phyloP scores from a whole-genome alignment of 2,329 filamentous ascomycete species.

The Aureobasidium sp. region DNA sequence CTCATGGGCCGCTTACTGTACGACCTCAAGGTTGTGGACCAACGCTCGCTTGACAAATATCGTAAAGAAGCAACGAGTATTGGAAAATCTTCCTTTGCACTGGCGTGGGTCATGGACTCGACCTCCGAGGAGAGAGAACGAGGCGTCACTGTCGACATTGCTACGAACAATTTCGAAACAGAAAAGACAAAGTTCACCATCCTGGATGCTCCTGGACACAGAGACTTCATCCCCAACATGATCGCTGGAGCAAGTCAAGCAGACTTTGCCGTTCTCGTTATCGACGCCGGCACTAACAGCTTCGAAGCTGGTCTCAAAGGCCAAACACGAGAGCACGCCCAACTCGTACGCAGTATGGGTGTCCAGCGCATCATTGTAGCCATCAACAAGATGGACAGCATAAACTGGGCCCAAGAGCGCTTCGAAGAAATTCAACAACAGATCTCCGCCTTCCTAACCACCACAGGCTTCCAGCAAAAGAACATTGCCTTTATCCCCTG shows the following conservation, averaged over 20 bases:
- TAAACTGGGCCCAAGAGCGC: slow-evolving; percentile 70
- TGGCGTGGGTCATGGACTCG: slow-evolving; percentile 96
- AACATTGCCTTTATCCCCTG: slow-evolving; percentile 83
- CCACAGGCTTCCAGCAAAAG: slow-evolving; percentile 72
- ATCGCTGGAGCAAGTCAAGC: slow-evolving; percentile 94
- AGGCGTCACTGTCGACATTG: slow-evolving; percentile 94
- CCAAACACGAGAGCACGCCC: slow-evolving; percentile 87
- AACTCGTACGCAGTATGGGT: slow-evolving; percentile 83
- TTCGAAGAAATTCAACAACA: slow-evolving; percentile 83
- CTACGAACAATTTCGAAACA: slow-evolving; percentile 90
- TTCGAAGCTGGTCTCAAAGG: slow-evolving; percentile 91
- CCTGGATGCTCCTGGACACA: slow-evolving; percentile 86
- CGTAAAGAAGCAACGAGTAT: slow-evolving; percentile 81
- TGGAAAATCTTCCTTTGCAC: slow-evolving; percentile 89
- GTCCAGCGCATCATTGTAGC: slow-evolving; percentile 82
- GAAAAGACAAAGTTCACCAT: slow-evolving; percentile 83
- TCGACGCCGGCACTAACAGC: slow-evolving; percentile 81
- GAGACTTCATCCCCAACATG: slow-evolving; percentile 98
- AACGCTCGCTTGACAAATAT: slow-evolving; percentile 81
- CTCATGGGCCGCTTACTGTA: slow-evolving; percentile 91
- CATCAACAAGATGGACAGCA: slow-evolving; percentile 89
- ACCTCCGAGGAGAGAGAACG: slow-evolving; percentile 79
- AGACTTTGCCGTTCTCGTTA: slow-evolving; percentile 89
- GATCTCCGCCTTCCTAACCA: slow-evolving; percentile 70
- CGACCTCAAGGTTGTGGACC: slow-evolving; percentile 80